Base-by-base conservation (phyloP, 1,139 yeast genomes). In the Pneumocystis sp. region DNA sequence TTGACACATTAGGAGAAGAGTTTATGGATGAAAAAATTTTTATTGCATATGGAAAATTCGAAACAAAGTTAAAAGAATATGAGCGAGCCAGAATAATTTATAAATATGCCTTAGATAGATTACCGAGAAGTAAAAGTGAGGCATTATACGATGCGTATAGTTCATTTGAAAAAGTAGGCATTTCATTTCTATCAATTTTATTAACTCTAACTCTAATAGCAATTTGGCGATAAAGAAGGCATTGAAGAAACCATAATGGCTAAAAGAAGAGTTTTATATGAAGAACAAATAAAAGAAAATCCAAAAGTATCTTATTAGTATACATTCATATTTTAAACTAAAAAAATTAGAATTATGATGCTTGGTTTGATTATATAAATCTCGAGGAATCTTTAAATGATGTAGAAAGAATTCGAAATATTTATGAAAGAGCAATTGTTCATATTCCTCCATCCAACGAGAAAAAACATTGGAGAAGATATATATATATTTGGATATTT, bases 301-400 rank as follows among this genome's bases (percentile, higher is more conserved):
- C 85, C 89, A 0, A 63, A 69, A 21, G 57, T 25, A 50, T 50
- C 0, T 57, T 40, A 29, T n/a, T 8, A 3, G 8, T 29, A n/a
- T 42, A 17, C 29, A 31, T 19, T 25, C 17, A 8, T 39, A 21
- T 31, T 10, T 35, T 34, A 17, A 19, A 59, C 12, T 45, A 17
- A 42, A 7, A 6, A 25, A 7, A 21, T 25, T 25, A 50, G 39
- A 88, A 89, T 74, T 85, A 83, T 73, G 95, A 87, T 71, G 76
- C 84, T 0, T 90, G 97, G 97, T 89, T 96, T 89, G 74, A 83
- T 0, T 85, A 85, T 70, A 70, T 88, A 1, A 79, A 81, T 29
- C 72, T 87, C 31, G 77, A 76, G 65, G 77, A 78, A 42, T 76
- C 79, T 0, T 70, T 73, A 1, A 74, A 73, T 66, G 69, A 71